Evolutionary conservation across 495 filamentous ascomycete genomes (phyloP).

Genomic region (Annulohypoxylon nitens): DNA sequence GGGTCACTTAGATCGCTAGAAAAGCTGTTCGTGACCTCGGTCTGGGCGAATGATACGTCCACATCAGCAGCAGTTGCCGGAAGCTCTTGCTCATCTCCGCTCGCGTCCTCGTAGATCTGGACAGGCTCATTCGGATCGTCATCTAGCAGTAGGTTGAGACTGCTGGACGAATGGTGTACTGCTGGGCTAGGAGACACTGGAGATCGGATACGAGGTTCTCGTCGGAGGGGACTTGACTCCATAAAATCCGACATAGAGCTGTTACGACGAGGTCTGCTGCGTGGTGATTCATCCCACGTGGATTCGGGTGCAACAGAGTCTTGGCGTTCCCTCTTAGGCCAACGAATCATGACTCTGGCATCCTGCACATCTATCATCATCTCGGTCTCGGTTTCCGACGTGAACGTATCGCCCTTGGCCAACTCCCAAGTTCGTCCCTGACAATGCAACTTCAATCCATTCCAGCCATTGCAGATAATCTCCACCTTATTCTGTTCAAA

Average conservation of each 20-base stretch:
- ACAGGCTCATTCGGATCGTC: conserved; percentile 52
- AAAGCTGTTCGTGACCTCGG: conserved; percentile 58
- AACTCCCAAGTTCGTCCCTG: conserved; percentile 89
- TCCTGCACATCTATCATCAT: conserved; percentile 98
- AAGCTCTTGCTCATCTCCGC: conserved; percentile 61
- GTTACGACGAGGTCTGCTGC: conserved; percentile 52
- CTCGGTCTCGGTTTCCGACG: conserved; percentile 89
- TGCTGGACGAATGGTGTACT: conserved; percentile 55
- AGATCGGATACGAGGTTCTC: conserved; percentile 71
- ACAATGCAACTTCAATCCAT: conserved; percentile 93
- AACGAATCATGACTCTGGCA: conserved; percentile 86
- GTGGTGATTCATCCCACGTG: conserved; percentile 74
- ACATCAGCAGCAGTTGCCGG: conserved; percentile 36
- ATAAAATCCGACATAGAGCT: conserved; percentile 52
- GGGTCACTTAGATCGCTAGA: conserved; percentile 73
- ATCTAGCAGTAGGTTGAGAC: conserved; percentile 50
- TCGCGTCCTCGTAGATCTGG: conserved; percentile 71
- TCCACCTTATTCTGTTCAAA: conserved; percentile 78
- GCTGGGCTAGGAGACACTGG: conserved; percentile 82
- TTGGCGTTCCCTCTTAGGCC: conserved; percentile 77
- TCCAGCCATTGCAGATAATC: conserved; percentile 94
- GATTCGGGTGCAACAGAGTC: conserved; percentile 74
- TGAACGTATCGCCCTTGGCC: conserved; percentile 88
- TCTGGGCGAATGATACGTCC: conserved; percentile 51
- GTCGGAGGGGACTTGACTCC: conserved; percentile 76